Percentiles rank a stretch among this genome's conserved stretches.
These are phyloP conservation scores for Alternaria sp. DNA, from an alignment of 2,329 filamentous ascomycete genomes.

Conservation along the genomic window DNA sequence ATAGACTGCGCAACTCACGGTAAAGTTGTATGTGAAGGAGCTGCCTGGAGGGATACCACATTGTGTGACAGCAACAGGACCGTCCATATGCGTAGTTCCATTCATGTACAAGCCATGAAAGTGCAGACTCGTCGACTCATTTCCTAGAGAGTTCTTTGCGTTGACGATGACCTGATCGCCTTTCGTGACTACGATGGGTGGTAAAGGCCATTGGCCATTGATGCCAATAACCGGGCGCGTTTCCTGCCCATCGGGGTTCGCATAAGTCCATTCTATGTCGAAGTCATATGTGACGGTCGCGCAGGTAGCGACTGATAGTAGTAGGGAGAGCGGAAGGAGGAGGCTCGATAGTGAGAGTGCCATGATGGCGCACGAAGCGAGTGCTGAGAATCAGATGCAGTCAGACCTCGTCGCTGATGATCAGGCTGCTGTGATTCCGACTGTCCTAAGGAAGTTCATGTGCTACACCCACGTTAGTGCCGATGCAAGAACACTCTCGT, in stretches of 20 bases:
- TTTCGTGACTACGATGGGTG: slow-evolving; percentile 74
- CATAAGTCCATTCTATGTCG: slow-evolving; percentile 61
- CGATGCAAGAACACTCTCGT: slow-evolving; percentile 5
- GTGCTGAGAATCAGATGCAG: slow-evolving; percentile 8
- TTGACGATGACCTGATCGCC: slow-evolving; percentile 75
- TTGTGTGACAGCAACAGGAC: slow-evolving; percentile 68
- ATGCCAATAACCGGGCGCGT: slow-evolving; percentile 67
- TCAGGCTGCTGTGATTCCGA: neutral
- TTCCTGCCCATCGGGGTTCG: slow-evolving; percentile 61
- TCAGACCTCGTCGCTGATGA: slow-evolving; percentile 2
- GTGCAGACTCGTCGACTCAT: slow-evolving; percentile 71
- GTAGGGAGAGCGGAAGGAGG: slow-evolving; percentile 44
- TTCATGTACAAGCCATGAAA: slow-evolving; percentile 82
- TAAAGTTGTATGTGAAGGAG: slow-evolving; percentile 66
- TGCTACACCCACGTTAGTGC: neutral
- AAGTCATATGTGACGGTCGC: slow-evolving; percentile 57
- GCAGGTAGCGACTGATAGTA: slow-evolving; percentile 26
- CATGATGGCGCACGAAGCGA: slow-evolving; percentile 40
- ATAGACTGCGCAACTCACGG: slow-evolving; percentile 18
- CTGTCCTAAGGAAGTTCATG: neutral
- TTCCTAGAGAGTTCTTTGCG: slow-evolving; percentile 69
- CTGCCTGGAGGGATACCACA: slow-evolving; percentile 64
- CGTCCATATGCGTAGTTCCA: slow-evolving; percentile 77
- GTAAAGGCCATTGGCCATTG: slow-evolving; percentile 77
- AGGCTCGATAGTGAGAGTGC: slow-evolving; percentile 53